These are phyloP conservation scores for Suillus luteus DNA, from an alignment of 768 basidiomycete genomes.

Conservation along the genomic window DNA sequence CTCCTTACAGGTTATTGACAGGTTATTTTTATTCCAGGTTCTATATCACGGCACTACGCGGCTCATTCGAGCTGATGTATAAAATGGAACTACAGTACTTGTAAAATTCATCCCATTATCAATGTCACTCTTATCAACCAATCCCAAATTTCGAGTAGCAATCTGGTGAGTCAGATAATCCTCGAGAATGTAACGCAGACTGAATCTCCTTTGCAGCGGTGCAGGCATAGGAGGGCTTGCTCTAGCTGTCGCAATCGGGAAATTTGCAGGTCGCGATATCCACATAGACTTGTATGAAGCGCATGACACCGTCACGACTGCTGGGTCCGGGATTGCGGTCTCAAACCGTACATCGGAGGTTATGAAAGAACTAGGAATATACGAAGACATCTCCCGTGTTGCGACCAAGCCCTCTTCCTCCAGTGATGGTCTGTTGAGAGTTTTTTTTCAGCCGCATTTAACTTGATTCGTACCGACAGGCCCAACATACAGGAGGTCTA, in stretches of 20 bases:
- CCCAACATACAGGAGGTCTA: conserved; percentile 2
- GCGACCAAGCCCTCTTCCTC: conserved; percentile 18
- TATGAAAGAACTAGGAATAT: conserved; percentile 41
- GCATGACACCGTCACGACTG: conserved; percentile 37
- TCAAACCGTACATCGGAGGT: conserved; percentile 48
- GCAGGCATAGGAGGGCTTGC: conserved; percentile 41
- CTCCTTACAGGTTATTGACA: not conserved
- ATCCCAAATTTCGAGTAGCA: conserved; percentile 15
- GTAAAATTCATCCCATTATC: not conserved
- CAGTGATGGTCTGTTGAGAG: not conserved
- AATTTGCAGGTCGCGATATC: conserved; percentile 30
- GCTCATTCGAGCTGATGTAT: not conserved
- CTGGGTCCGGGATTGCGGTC: conserved; percentile 44
- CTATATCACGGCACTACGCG: not conserved
- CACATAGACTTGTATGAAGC: conserved; percentile 47
- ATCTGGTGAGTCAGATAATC: conserved; percentile 10
- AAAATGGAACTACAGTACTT: not conserved
- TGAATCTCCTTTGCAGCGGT: conserved; percentile 7
- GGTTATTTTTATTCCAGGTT: not conserved
- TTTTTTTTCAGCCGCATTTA: not conserved
- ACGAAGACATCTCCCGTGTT: conserved; percentile 19
- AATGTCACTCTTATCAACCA: conserved; percentile 12
- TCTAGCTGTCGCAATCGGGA: conserved; percentile 38
- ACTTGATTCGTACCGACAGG: not conserved
- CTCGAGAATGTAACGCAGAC: not conserved